A percentile compares a stretch with the other conserved stretches of the same genome.
These are phyloP conservation scores for Onygena corvina DNA, from an alignment of 2,329 filamentous ascomycete genomes.

Conservation along the genomic window DNA sequence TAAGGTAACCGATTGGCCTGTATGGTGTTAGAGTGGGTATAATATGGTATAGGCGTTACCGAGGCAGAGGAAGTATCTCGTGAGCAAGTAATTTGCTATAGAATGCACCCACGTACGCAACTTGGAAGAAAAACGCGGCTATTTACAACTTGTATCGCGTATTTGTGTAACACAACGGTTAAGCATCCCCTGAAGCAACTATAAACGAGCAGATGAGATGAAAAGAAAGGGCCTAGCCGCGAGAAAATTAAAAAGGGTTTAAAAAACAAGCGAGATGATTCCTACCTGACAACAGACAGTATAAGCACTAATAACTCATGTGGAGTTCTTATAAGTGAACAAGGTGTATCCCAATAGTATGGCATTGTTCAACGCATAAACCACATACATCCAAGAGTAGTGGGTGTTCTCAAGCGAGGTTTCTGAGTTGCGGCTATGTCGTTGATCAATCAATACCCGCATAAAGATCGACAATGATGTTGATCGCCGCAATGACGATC, in stretches of 20 bases:
- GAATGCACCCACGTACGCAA: neutral
- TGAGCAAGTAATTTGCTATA: neutral
- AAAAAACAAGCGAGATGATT: neutral
- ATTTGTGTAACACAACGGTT: neutral
- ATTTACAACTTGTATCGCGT: neutral
- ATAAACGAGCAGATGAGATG: neutral
- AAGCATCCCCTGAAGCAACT: too few species aligned
- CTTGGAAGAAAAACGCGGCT: too few species aligned
- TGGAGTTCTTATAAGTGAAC: neutral
- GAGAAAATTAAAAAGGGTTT: neutral
- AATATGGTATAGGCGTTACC: too few species aligned
- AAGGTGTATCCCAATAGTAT: conserved; percentile 1
- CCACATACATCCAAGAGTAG: neutral
- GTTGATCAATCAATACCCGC: conserved; percentile 46
- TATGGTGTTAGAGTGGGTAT: too few species aligned
- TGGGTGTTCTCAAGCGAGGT: neutral
- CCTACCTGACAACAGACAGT: neutral
- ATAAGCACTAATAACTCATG: neutral
- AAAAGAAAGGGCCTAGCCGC: neutral
- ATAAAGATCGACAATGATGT: conserved; percentile 89
- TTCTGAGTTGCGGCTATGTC: neutral
- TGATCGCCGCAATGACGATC: conserved; percentile 82
- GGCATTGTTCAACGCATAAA: neutral
- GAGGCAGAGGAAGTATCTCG: neutral
- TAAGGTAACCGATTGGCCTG: too few species aligned